Base-by-base conservation (phyloP, 805 yeast genomes). In the Lachancea meyersii region DNA sequence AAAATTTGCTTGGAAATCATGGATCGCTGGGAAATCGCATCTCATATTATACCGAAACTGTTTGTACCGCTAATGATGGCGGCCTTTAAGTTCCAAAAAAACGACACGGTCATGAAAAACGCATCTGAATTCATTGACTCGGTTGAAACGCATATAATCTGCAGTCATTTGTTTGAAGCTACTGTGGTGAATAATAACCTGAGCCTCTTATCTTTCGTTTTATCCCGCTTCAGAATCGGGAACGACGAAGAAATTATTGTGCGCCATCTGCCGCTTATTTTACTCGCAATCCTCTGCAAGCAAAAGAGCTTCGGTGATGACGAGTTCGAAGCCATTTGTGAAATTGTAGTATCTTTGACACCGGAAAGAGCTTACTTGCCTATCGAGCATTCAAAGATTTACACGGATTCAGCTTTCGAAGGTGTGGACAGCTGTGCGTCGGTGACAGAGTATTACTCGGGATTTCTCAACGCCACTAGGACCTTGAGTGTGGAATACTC, bases 1-100 rank as follows among this genome's bases (percentile, higher is more conserved):
- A 76, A 72, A 38, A 80, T 91, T 5, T 72, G 86, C 1, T 65
- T 81, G 3, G 77, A 93, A 1, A 70, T 89, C 3, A 76, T 89
- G 80, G 97, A 93, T 57, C 77, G 87, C 48, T 93, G 97, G 97
- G 98, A 93, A 61, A 80, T 93, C 32, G 94, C 96, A 10, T 77
- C 80, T 9, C 60, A 74, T 11, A 67, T 91, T 1, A 78, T 88
- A 1, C 94, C 96, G 0, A 63, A 68, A 20, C 60, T 89, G 6
- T 75, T 93, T 35, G 63, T 77, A 1, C 91, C 94, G 0, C 68
- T 86, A 2, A 61, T 93, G 38, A 50, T 63, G 41, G 68, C 77
- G 3, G 72, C 81, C 2, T 68, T 68, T 34, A 44, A 55, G 13
- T 62, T 53, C 43, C 55, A 20, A 14, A 45, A 49, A 34, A 55